Evolutionary conservation across 2,329 filamentous ascomycete species (phyloP), one percentile per base, ranked within the genome.

Genomic region (Thermochaetoides dissita): DNA sequence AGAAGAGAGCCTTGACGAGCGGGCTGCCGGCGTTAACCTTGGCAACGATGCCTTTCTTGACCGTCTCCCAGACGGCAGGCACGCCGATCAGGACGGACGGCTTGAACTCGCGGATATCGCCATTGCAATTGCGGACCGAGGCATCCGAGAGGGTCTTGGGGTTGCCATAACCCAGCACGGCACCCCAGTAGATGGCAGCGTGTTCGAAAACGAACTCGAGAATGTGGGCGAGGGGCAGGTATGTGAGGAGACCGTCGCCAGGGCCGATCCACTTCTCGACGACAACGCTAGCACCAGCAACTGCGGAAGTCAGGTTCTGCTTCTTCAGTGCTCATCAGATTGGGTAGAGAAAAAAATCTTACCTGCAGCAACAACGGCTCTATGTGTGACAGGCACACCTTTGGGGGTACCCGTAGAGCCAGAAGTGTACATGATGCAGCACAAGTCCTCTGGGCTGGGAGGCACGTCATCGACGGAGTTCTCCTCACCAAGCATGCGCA

Each of bases 131-230:
- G 51, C 81, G 79, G 54, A 93, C 81, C 5, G 81, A 88, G 32
- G 68, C 66, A 57, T 93, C 85, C 5, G 86, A 89, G 46, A 94
- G 71, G 2, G 86, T 94, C 60, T 83, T 81, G 34, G 84, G 82
- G 60, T 85, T 88, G 49, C 86, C 86, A 61, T 94, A 93, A 36
- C 86, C 86, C 80, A 94, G 86, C 42, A 79, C 84, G 43, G 82
- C 76, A 55, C 86, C 86, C 85, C 85, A 93, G 67, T 76, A 87
- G 48, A 94, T 63, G 46, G 77, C 79, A 8, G 83, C 74, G 56
- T 88, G 89, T 64, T 94, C 86, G 57, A 94, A 91, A 51, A 93
- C 83, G 56, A 86, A 89, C 59, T 94, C 86, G 53, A 94, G 74
- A 57, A 94, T 94, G 57, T 94, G 86, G 2, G 86, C 84, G 42